Base-by-base conservation (phyloP, 2,329 filamentous ascomycete species). In the Xenoacremonium recifei region DNA sequence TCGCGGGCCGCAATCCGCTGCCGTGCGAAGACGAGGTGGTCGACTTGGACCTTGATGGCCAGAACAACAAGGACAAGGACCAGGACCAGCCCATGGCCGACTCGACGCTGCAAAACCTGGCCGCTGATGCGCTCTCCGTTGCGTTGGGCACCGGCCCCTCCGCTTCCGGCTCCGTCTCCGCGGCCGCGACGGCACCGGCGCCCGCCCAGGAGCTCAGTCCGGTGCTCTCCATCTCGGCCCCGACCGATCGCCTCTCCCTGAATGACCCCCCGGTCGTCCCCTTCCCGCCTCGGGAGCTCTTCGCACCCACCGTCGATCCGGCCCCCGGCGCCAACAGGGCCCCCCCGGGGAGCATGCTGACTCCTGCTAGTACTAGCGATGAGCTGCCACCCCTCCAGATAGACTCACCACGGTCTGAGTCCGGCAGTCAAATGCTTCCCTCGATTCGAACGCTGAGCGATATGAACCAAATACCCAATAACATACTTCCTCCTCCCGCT, bases 1-100 rank as follows among this genome's bases (percentile, higher is more conserved):
- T 67, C 57, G 84, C 80, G 43, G 76, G 73, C 49, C 66, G 69
- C 48, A 61, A 73, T 50, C 72, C 77, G 17, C 68, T 87, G 35
- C 70, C 73, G 68, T 42, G 60, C 48, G 69, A 71, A 47, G 65
- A 66, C 32, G 60, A 55, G 29, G 46, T 48, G n/a, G 50, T 31
- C 10, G 53, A 57, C 31, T 49, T 54, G 11, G 52, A 57, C 32
- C n/a, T n/a, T n/a, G n/a, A n/a, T n/a, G n/a, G n/a, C n/a, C n/a
- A n/a, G n/a, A n/a, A n/a, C n/a, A n/a, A n/a, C n/a, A 49, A 55
- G 34, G 54, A 55, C 31, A 42, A 43, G 13, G 48, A 45, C 29
- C 43, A 37, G 18, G 50, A 49, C 19, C 48, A 18, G 29, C 35
- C 40, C 13, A 58, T 55, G 47, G 51, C 44, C 36, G 45, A 39